phyloP scores from a whole-genome alignment of 805 yeast genomes.

The Schwanniomyces vanrijiae region DNA sequence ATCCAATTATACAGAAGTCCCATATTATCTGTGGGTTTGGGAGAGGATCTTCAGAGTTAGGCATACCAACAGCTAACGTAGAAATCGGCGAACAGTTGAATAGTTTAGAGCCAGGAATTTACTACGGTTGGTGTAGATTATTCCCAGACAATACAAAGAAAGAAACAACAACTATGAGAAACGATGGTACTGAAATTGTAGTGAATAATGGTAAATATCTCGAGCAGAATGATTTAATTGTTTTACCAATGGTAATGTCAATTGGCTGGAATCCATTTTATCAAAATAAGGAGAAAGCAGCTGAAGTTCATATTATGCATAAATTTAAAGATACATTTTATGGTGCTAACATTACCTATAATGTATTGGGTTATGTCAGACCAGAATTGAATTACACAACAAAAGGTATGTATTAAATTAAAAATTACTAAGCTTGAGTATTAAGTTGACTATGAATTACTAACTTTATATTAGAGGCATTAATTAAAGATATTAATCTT shows the following conservation, averaged over 20 bases:
- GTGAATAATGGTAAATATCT: conserved; percentile 64
- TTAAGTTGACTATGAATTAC: conserved; percentile 8
- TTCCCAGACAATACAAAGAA: conserved; percentile 14
- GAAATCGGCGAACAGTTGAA: conserved; percentile 53
- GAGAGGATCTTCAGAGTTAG: conserved; percentile 89
- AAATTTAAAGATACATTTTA: conserved; percentile 68
- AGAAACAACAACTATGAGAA: conserved; percentile 14
- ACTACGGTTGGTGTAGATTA: conserved; percentile 72
- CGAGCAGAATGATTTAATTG: conserved; percentile 39
- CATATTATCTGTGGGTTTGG: conserved; percentile 83
- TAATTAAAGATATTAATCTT: conserved; percentile 76
- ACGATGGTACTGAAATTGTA: conserved; percentile 30
- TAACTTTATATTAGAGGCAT: conserved; percentile 55
- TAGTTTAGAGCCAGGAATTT: conserved; percentile 71
- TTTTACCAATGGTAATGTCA: conserved; percentile 89
- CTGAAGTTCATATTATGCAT: conserved; percentile 85
- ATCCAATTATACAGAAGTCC: conserved; percentile 43
- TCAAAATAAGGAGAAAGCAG: conserved; percentile 75
- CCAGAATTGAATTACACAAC: conserved; percentile 88
- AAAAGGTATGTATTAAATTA: conserved; percentile 29
- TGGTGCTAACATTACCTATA: conserved; percentile 72
- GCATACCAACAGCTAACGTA: conserved; percentile 94
- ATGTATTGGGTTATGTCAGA: conserved; percentile 83
- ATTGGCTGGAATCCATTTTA: conserved; percentile 95
- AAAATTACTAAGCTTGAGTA: background rate